phyloP scores from a whole-genome alignment of 2,329 filamentous ascomycete species.

The Penicillium sp. region DNA sequence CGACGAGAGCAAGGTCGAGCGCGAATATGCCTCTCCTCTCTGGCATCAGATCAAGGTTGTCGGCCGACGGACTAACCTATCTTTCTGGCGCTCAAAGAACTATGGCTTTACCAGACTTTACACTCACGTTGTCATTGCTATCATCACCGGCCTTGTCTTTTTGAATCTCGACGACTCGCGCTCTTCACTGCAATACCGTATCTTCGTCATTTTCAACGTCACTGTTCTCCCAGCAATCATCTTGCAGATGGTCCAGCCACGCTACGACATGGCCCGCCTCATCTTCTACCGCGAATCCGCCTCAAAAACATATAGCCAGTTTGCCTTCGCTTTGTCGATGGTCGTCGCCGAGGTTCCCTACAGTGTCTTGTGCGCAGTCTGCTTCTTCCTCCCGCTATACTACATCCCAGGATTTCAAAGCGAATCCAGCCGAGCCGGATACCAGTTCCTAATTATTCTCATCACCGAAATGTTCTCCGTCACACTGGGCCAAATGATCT shows the following conservation, averaged over 20 bases:
- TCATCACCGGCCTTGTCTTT: slow-evolving; percentile 79
- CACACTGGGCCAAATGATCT: slow-evolving; percentile 74
- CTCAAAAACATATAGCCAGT: slow-evolving; percentile 81
- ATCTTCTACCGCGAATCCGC: slow-evolving; percentile 86
- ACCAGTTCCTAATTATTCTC: slow-evolving; percentile 83
- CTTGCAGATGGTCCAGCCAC: slow-evolving; percentile 79
- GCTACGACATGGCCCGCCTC: slow-evolving; percentile 76
- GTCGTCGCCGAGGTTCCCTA: slow-evolving; percentile 85
- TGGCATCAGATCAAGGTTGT: slow-evolving; percentile 78
- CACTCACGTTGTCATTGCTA: slow-evolving; percentile 76
- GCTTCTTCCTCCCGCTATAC: slow-evolving; percentile 82
- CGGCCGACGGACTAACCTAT: slow-evolving; percentile 69
- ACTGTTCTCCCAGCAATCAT: slow-evolving; percentile 80
- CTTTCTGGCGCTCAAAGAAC: slow-evolving; percentile 84
- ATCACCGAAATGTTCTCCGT: slow-evolving; percentile 84
- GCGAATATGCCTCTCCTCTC: slow-evolving; percentile 80
- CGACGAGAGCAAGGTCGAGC: slow-evolving; percentile 55
- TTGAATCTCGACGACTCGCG: slow-evolving; percentile 75
- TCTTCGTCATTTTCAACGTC: slow-evolving; percentile 90
- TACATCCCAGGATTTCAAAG: slow-evolving; percentile 76
- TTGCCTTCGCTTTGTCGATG: slow-evolving; percentile 76
- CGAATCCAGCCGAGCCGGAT: slow-evolving; percentile 69
- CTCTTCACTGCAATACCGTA: slow-evolving; percentile 76
- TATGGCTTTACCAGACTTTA: slow-evolving; percentile 88
- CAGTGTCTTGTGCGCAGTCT: slow-evolving; percentile 74